Evolutionary conservation across 2,329 filamentous ascomycete genomes (phyloP).

Genomic region (Orbilia blumenaviensis): DNA sequence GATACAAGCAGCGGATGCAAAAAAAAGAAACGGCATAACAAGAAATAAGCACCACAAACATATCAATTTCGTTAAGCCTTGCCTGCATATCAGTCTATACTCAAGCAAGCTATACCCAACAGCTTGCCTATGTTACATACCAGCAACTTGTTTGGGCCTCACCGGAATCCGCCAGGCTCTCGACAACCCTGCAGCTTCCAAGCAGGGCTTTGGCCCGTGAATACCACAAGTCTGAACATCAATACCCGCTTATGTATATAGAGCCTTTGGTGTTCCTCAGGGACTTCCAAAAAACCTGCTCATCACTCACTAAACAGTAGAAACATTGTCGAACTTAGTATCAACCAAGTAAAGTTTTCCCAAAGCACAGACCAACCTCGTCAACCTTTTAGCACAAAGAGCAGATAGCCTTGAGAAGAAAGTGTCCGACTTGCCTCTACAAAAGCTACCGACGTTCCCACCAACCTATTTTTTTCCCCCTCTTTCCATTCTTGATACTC

Average conservation of each 20-base stretch:
- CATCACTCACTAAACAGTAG: slow-evolving; percentile 28
- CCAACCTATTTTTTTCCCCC: slow-evolving; percentile 46
- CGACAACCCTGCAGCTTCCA: slow-evolving; percentile 15
- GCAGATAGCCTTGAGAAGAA: slow-evolving; percentile 43
- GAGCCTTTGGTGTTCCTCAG: slow-evolving; percentile 24
- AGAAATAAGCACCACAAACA: slow-evolving; percentile 28
- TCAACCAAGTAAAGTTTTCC: slow-evolving; percentile 47
- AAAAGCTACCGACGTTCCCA: slow-evolving; percentile 43
- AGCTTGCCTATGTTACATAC: slow-evolving; percentile 18
- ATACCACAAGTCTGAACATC: slow-evolving; percentile 9
- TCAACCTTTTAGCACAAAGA: slow-evolving; percentile 34
- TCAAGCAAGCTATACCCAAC: slow-evolving; percentile 13
- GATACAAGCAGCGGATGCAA: slow-evolving; percentile 26
- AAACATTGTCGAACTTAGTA: slow-evolving; percentile 47
- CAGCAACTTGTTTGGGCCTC: slow-evolving; percentile 23
- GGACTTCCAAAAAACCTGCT: slow-evolving; percentile 29
- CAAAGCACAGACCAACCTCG: slow-evolving; percentile 29
- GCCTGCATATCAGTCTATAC: slow-evolving; percentile 15
- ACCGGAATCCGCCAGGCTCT: slow-evolving; percentile 17
- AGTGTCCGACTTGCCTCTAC: slow-evolving; percentile 52
- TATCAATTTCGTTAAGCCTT: slow-evolving; percentile 35
- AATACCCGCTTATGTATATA: slow-evolving; percentile 37
- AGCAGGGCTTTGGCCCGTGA: not conserved
- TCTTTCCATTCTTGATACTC: slow-evolving; percentile 52
- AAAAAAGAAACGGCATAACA: slow-evolving; percentile 20